Evolutionary conservation across 2,329 filamentous ascomycete genomes (phyloP).

Genomic region (Ophiocordyceps australis): DNA sequence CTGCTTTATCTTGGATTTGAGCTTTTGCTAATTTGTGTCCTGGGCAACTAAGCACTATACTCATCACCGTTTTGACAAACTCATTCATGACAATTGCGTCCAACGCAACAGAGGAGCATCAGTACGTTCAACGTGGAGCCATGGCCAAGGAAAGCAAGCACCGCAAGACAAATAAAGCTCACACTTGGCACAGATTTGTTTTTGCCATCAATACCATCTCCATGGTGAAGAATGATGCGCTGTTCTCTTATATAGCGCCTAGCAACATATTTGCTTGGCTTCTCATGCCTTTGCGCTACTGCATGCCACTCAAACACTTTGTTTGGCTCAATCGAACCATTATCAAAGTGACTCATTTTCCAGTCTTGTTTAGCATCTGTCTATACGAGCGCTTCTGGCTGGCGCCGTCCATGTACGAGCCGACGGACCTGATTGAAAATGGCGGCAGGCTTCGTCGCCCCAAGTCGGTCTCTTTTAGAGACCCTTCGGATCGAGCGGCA

Average conservation of each 20-base stretch:
- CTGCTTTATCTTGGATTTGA: neutral
- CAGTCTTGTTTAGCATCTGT: slow-evolving; percentile 73
- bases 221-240: slow-evolving; percentile 93
- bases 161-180: too few species aligned
- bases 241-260: slow-evolving; percentile 87
- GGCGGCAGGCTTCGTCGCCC: slow-evolving; percentile 31
- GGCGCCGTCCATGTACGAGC: slow-evolving; percentile 58
- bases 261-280: slow-evolving; percentile 86
- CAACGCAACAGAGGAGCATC: slow-evolving; percentile 83
- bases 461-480: slow-evolving; percentile 35
- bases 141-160: too few species aligned
- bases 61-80: slow-evolving; percentile 91
- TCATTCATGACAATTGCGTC: slow-evolving; percentile 91
- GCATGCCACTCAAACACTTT: slow-evolving; percentile 64
- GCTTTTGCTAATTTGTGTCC: neutral
- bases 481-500: slow-evolving; percentile 34
- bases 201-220: slow-evolving; percentile 96
- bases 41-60: slow-evolving; percentile 42
- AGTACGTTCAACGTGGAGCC: too few species aligned
- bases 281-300: slow-evolving; percentile 64
- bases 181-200: slow-evolving; percentile 50
- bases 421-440: slow-evolving; percentile 71
- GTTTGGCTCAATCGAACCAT: slow-evolving; percentile 75
- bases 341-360: slow-evolving; percentile 83
- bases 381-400: slow-evolving; percentile 71